Percentiles rank a stretch among this genome's conserved stretches.
Conservation (phyloP, 2,329 filamentous ascomycete species). For the Nemania sp. region DNA sequence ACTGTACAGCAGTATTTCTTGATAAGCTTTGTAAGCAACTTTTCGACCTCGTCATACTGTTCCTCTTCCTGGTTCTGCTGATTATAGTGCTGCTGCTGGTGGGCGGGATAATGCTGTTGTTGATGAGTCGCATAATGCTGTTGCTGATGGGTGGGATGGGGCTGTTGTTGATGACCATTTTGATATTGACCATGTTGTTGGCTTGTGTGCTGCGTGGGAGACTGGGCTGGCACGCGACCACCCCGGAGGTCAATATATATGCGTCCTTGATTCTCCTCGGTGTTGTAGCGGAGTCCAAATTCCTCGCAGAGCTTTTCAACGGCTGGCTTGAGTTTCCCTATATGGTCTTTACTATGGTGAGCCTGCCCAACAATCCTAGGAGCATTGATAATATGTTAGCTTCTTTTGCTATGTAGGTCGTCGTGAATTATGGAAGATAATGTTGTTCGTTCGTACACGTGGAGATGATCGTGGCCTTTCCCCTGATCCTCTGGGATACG, state of each 20-base stretch:
- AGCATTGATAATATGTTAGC: conserved; percentile 9
- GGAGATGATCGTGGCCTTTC: conserved; percentile 82
- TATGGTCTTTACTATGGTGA: conserved; percentile 82
- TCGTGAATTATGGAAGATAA: neutral
- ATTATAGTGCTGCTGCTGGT: conserved; percentile 23
- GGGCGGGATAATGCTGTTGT: conserved; percentile 49
- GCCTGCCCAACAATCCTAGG: conserved; percentile 89
- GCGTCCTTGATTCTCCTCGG: conserved; percentile 87
- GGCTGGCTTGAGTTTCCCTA: conserved; percentile 96
- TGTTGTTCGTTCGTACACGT: conserved; percentile 72
- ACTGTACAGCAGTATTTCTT: conserved; percentile 35
- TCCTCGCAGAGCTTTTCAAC: conserved; percentile 89
- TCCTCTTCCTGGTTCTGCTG: conserved; percentile 27
- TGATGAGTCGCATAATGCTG: too few relatives aligned
- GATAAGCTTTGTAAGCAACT: conserved; percentile 26
- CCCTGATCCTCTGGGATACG: conserved; percentile 82
- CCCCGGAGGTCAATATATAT: conserved; percentile 91
- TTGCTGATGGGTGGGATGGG: conserved; percentile 52
- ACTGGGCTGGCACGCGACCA: conserved; percentile 64
- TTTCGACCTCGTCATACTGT: conserved; percentile 28
- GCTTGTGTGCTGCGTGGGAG: conserved; percentile 50
- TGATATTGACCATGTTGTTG: conserved; percentile 55
- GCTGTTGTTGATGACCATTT: conserved; percentile 54
- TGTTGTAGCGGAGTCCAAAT: conserved; percentile 82
- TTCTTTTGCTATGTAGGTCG: neutral